phyloP scores from a whole-genome alignment of 768 basidiomycete genomes.

The Pleurotus salmoneostramineus region DNA sequence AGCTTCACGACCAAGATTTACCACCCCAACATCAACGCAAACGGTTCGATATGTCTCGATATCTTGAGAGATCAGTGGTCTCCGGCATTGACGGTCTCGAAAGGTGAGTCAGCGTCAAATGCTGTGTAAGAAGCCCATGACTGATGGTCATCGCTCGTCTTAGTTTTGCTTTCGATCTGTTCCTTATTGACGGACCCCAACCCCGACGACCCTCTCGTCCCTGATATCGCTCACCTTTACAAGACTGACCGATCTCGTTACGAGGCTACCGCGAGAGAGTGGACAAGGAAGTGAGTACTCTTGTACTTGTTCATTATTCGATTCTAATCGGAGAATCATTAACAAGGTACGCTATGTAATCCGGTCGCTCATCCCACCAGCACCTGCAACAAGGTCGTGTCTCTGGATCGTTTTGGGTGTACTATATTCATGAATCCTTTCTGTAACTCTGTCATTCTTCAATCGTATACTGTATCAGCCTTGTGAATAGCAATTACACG shows the following conservation, averaged over 20 bases:
- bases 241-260: slow-evolving; percentile 98
- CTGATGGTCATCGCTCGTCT: neutral
- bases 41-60: slow-evolving; percentile 98
- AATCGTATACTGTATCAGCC: slow-evolving; percentile 1
- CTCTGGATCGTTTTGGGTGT: neutral
- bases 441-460: slow-evolving; percentile 1
- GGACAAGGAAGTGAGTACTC: slow-evolving; percentile 92
- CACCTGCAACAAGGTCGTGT: slow-evolving; percentile 2
- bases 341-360: slow-evolving; percentile 36
- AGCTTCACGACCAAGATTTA: slow-evolving; percentile 99
- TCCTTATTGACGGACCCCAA: slow-evolving; percentile 99
- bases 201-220: slow-evolving; percentile 97
- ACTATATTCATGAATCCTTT: slow-evolving; percentile 9
- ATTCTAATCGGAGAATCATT: slow-evolving; percentile 10
- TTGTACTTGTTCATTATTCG: slow-evolving; percentile 1
- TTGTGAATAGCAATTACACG: slow-evolving; percentile 4
- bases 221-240: slow-evolving; percentile 98
- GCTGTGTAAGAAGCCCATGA: neutral
- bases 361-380: neutral
- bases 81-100: slow-evolving; percentile 97
- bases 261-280: slow-evolving; percentile 97
- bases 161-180: slow-evolving; percentile 92
- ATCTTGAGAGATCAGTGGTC: slow-evolving; percentile 99
- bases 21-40: slow-evolving; percentile 99
- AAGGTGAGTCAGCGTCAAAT: slow-evolving; percentile 54